Evolutionary conservation across 2,329 filamentous ascomycete genomes (phyloP).

Genomic region (Diaporthe citri): DNA sequence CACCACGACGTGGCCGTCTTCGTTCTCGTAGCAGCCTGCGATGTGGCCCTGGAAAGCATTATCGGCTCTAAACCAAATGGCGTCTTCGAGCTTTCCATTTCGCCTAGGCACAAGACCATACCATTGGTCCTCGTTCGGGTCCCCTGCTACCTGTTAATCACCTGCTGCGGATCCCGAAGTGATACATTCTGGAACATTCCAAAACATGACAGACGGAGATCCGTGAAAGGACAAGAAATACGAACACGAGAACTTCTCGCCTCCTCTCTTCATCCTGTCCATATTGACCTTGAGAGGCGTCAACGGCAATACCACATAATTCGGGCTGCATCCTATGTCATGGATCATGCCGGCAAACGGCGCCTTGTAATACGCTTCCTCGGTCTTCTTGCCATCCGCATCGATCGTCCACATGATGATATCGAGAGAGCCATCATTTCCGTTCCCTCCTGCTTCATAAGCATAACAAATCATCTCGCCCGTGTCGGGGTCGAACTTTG

Average conservation of each 20-base stretch:
- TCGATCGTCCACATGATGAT: constrained; percentile 62
- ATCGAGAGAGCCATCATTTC: constrained; percentile 57
- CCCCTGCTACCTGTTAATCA: constrained; percentile 47
- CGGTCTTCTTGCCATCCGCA: constrained; percentile 56
- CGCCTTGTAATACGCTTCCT: constrained; percentile 63
- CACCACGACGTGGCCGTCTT: constrained; percentile 58
- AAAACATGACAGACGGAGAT: no score
- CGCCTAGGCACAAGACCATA: constrained; percentile 66
- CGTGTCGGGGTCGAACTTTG: constrained; percentile 64
- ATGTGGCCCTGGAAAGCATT: constrained; percentile 64
- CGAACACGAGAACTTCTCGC: constrained; percentile 52
- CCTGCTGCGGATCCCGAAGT: no score
- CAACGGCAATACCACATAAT: constrained; percentile 61
- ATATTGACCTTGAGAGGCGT: constrained; percentile 61
- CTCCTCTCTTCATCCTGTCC: constrained; percentile 58
- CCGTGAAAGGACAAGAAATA: no score
- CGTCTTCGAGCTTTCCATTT: constrained; percentile 63
- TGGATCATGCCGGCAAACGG: constrained; percentile 67
- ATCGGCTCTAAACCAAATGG: constrained; percentile 63
- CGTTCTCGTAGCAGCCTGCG: constrained; percentile 62
- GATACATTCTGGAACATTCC: no score
- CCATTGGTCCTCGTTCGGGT: constrained; percentile 66
- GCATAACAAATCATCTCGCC: constrained; percentile 66
- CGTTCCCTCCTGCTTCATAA: constrained; percentile 61
- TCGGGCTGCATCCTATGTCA: constrained; percentile 61